Evolutionary conservation across 2,329 filamentous ascomycete species (phyloP).

Genomic region (Colletotrichum sp.): DNA sequence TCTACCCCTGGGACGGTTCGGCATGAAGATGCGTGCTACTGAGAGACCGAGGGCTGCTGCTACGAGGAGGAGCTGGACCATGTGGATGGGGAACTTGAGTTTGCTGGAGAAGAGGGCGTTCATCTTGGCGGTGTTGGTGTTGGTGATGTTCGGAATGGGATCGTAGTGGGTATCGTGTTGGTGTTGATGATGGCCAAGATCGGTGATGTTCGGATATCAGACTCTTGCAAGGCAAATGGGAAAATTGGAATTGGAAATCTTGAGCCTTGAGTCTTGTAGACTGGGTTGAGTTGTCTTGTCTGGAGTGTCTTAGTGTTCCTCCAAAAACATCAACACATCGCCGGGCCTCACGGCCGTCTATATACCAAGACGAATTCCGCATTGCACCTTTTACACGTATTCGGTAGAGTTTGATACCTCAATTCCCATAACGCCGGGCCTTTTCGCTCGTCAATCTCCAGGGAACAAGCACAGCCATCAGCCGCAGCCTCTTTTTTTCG

Average conservation of each 20-base stretch:
- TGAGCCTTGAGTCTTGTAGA: background rate
- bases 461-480: background rate
- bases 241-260: background rate
- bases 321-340: background rate
- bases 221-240: background rate
- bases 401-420: background rate
- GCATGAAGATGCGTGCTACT: slow-evolving; percentile 9
- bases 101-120: background rate
- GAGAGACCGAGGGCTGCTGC: slow-evolving; percentile 1
- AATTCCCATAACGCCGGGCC: background rate
- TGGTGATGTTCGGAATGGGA: background rate
- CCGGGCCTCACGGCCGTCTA: background rate
- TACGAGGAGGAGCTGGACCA: slow-evolving; percentile 9
- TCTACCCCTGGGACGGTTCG: background rate
- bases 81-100: slow-evolving; percentile 16
- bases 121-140: background rate
- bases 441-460: background rate
- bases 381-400: background rate
- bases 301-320: background rate
- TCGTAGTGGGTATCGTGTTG: background rate
- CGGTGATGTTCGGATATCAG: background rate
- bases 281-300: background rate
- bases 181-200: background rate
- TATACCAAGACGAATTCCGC: background rate
- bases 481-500: background rate